phyloP scores from a whole-genome alignment of 2,329 filamentous ascomycete genomes.

The Raffaelea arxii region DNA sequence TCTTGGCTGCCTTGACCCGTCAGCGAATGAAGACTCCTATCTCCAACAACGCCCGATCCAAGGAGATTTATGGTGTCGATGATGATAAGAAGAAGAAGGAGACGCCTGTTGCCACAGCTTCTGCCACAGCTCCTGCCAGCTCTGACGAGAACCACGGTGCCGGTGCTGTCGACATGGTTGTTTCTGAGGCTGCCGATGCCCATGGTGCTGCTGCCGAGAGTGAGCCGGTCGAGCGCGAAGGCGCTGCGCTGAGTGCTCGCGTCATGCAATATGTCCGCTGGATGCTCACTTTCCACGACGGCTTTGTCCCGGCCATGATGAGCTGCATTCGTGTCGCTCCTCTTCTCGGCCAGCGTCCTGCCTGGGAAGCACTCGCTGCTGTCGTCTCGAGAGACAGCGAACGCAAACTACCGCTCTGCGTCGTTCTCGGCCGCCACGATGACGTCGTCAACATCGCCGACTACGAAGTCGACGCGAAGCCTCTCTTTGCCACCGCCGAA shows the following conservation, averaged over 20 bases:
- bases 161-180: conserved; percentile 26
- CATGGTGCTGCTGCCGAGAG: conserved; percentile 11
- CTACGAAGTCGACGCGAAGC: conserved; percentile 39
- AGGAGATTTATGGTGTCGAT: no score
- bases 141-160: not conserved
- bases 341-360: conserved; percentile 40
- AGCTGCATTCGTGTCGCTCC: conserved; percentile 45
- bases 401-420: conserved; percentile 30
- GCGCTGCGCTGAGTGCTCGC: conserved; percentile 28
- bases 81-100: conserved; percentile 5
- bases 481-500: conserved; percentile 38
- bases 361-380: conserved; percentile 36
- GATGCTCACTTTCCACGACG: conserved; percentile 45
- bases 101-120: conserved; percentile 1
- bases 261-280: conserved; percentile 45
- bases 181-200: conserved; percentile 29
- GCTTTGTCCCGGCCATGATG: conserved; percentile 52
- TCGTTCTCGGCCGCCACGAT: conserved; percentile 42
- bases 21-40: conserved; percentile 40
- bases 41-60: conserved; percentile 24
- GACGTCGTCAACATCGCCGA: conserved; percentile 42
- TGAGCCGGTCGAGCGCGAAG: conserved; percentile 13
- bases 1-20: conserved; percentile 39
- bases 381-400: conserved; percentile 13
- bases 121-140: not conserved